Percentiles rank a stretch among this genome's conserved stretches.
Evolutionary conservation across 768 basidiomycete genomes (phyloP).

Genomic region (Leccinum variicolor): DNA sequence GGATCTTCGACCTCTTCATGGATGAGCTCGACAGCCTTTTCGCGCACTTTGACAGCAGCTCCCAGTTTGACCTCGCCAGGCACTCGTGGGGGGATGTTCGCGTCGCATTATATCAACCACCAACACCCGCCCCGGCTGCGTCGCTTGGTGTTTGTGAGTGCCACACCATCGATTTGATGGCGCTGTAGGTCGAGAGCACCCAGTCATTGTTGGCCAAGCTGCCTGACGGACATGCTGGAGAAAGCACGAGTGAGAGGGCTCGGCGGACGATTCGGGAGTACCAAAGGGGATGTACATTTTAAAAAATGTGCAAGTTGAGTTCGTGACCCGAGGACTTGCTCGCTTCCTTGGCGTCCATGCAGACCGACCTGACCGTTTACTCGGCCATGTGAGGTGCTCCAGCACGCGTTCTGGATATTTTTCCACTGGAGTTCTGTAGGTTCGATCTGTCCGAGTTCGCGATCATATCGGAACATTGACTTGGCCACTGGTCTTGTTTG

Average conservation of each 20-base stretch:
- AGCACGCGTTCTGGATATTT: neutral
- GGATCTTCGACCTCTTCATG: conserved; percentile 49
- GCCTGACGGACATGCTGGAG: conserved; percentile 28
- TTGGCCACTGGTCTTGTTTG: conserved; percentile 42
- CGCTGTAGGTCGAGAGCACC: conserved; percentile 26
- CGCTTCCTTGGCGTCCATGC: conserved; percentile 22
- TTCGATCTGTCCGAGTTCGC: conserved; percentile 34
- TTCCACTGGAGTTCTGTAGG: neutral
- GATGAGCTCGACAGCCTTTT: conserved; percentile 37
- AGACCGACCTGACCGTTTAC: conserved; percentile 32
- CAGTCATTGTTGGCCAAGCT: conserved; percentile 24
- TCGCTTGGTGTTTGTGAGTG: conserved; percentile 33
- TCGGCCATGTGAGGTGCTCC: conserved; percentile 30
- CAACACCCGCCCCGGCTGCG: conserved; percentile 39
- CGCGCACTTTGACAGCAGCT: conserved; percentile 36
- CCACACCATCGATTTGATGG: conserved; percentile 26
- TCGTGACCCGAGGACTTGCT: conserved; percentile 35
- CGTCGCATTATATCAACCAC: conserved; percentile 35
- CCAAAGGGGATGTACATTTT: conserved; percentile 26
- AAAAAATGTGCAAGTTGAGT: conserved; percentile 33
- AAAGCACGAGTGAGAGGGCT: conserved; percentile 35
- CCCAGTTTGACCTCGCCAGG: conserved; percentile 45
- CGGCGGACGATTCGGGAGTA: conserved; percentile 32
- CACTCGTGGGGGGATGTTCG: conserved; percentile 62
- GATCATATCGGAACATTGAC: conserved; percentile 37